Percentiles rank a stretch among this genome's conserved stretches.
phyloP scores from a whole-genome alignment of 495 filamentous ascomycete species.

The Penicillium herquei region DNA sequence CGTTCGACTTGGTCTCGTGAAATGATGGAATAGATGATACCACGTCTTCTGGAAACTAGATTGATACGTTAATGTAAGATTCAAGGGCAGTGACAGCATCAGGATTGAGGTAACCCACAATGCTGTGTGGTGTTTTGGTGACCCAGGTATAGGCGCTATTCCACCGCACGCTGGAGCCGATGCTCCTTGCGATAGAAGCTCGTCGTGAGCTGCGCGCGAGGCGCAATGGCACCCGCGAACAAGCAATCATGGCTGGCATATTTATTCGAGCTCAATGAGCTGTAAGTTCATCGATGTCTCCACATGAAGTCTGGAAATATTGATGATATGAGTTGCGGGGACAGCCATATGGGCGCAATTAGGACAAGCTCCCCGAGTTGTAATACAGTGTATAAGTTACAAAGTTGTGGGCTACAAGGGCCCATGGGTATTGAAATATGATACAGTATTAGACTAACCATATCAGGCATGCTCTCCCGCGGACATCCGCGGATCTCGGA shows the following conservation, averaged over 20 bases:
- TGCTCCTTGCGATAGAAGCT: neutral
- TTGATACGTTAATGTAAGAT: slow-evolving; percentile 4
- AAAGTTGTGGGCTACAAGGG: neutral
- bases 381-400: neutral
- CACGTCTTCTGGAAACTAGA: slow-evolving; percentile 35
- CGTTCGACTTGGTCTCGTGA: neutral
- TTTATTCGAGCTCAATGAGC: neutral
- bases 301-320: neutral
- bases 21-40: slow-evolving; percentile 27
- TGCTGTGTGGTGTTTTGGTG: slow-evolving; percentile 33
- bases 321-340: neutral
- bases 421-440: neutral
- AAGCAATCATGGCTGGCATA: neutral
- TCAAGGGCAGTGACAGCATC: neutral
- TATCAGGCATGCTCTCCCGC: neutral
- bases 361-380: neutral
- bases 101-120: slow-evolving; percentile 22
- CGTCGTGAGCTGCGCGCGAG: neutral
- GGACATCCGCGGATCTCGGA: neutral
- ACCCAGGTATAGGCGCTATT: slow-evolving; percentile 37
- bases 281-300: neutral
- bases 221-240: neutral
- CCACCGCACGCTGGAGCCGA: neutral
- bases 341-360: neutral
- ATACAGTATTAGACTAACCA: neutral